Conservation (phyloP, 192 early-diverging fungal species). For the Piromyces sp. region DNA sequence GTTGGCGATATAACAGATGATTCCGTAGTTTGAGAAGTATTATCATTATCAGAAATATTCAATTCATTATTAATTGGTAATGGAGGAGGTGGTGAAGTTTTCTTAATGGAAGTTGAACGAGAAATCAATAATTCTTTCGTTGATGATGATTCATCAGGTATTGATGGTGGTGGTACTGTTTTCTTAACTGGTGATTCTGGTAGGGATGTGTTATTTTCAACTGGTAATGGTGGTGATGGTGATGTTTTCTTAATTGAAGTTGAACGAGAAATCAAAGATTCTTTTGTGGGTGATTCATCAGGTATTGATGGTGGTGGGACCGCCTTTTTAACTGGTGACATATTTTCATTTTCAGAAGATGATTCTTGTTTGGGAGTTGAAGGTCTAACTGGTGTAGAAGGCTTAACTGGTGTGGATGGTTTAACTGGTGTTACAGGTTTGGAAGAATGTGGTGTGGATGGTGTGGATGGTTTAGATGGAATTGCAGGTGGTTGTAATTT, state of each 20-base stretch:
- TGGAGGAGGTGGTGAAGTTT: too few species aligned
- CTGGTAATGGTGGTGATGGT: neutral
- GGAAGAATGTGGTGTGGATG: neutral
- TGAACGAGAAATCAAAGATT: neutral
- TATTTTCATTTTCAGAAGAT: neutral
- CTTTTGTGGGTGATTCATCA: neutral
- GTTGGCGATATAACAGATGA: too few species aligned
- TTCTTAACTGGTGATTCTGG: neutral
- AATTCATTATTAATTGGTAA: too few species aligned
- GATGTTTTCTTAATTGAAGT: neutral
- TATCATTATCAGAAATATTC: too few species aligned
- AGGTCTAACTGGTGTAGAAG: too few species aligned
- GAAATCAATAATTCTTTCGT: too few species aligned
- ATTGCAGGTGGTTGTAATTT: neutral
- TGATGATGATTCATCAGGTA: neutral
- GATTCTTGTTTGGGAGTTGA: neutral
- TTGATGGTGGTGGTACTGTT: too few species aligned
- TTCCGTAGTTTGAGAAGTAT: too few species aligned
- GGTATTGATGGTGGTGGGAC: neutral
- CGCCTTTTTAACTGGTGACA: neutral
- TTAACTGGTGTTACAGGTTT: neutral
- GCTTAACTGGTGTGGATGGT: neutral
- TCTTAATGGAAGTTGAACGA: neutral
- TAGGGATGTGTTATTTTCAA: neutral
- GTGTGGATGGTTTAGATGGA: neutral